Percentiles rank a stretch among this genome's conserved stretches.
Evolutionary conservation across 202 grass and related monocot genomes (phyloP).

Genomic region (Panicum virgatum): DNA sequence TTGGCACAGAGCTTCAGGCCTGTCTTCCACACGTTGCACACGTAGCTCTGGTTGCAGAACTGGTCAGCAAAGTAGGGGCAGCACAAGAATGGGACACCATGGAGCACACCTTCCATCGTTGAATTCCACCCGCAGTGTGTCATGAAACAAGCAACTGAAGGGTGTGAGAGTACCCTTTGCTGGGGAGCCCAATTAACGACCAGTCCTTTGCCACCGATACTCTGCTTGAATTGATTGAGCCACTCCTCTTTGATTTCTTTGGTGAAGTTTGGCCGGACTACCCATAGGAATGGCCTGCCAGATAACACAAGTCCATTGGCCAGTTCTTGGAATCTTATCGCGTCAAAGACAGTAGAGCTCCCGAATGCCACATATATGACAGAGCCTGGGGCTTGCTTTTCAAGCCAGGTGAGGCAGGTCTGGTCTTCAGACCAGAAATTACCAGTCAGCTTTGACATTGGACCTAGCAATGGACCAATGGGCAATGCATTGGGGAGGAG

Average conservation of each 20-base stretch:
- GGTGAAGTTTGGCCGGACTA: constrained; percentile 43
- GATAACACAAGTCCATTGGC: constrained; percentile 41
- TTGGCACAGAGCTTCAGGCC: constrained; percentile 46
- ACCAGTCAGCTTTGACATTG: constrained; percentile 13
- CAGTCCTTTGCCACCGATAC: constrained; percentile 31
- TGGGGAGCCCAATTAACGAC: constrained; percentile 57
- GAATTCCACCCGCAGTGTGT: constrained; percentile 73
- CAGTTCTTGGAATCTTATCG: constrained; percentile 45
- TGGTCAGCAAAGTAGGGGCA: constrained; percentile 65
- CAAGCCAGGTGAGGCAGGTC: constrained; percentile 52
- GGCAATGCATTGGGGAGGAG: constrained; percentile 42
- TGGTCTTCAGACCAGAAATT: constrained; percentile 69
- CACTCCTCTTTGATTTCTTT: constrained; percentile 29
- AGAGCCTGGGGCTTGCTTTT: constrained; percentile 10
- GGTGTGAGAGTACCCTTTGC: constrained; percentile 48
- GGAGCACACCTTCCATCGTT: constrained; percentile 43
- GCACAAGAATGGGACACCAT: constrained; percentile 54
- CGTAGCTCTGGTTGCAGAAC: constrained; percentile 58
- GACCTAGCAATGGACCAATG: constrained; percentile 45
- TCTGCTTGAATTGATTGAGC: constrained; percentile 30
- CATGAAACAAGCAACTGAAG: constrained; percentile 55
- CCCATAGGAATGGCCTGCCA: constrained; percentile 50
- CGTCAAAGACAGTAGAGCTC: constrained; percentile 43
- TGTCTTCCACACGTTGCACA: constrained; percentile 52
- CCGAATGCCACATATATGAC: constrained; percentile 59